Evolutionary conservation across 2,329 filamentous ascomycete genomes (phyloP).

Genomic region (Cercospora sp.): DNA sequence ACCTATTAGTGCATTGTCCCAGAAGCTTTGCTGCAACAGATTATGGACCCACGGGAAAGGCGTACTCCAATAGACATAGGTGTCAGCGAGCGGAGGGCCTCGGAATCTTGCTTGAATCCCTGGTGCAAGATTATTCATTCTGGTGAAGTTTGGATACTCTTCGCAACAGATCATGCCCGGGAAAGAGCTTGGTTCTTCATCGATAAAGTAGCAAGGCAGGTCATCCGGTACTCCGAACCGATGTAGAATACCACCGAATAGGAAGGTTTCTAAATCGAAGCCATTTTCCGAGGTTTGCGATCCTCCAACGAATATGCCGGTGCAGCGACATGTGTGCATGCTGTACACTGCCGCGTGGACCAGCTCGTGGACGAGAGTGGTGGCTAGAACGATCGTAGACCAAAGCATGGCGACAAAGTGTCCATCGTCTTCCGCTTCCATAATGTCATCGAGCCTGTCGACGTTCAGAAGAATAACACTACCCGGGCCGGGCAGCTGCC

Average conservation of each 20-base stretch:
- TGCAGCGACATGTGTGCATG: not conserved
- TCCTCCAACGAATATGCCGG: not conserved
- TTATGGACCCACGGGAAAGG: not conserved
- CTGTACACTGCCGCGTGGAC: not conserved
- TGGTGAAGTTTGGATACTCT: not conserved
- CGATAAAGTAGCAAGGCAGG: not conserved
- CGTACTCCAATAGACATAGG: not conserved
- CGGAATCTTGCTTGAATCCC: not conserved
- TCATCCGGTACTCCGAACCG: not conserved
- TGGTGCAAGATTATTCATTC: not conserved
- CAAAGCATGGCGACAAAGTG: not conserved
- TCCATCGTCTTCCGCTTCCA: not conserved
- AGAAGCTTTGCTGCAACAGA: not conserved
- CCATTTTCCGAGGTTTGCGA: not conserved
- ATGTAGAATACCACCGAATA: not conserved
- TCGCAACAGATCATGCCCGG: not conserved
- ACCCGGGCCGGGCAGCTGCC: not conserved
- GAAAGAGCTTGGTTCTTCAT: not conserved
- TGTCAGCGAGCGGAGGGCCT: not conserved
- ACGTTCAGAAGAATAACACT: not conserved
- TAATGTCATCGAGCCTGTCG: not conserved
- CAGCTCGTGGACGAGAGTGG: not conserved
- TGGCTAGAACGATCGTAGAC: not conserved
- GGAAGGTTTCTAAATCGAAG: not conserved
- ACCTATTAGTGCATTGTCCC: not conserved